Percentiles rank a stretch among this genome's conserved stretches.
phyloP scores from a whole-genome alignment of 2,329 filamentous ascomycete genomes.

The Colletotrichum plurivorum region DNA sequence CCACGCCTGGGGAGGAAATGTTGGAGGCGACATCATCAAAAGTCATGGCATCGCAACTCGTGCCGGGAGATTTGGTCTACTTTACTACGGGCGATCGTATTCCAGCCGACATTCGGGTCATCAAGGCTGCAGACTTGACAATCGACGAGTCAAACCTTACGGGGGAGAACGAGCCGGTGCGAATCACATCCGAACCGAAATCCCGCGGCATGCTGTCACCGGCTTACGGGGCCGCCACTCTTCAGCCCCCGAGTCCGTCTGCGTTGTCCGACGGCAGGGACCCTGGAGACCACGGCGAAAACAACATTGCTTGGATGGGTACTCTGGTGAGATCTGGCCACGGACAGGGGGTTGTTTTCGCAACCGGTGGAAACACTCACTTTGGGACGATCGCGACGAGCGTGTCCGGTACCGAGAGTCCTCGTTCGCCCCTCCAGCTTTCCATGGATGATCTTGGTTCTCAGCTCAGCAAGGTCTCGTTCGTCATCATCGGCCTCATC shows the following conservation, averaged over 20 bases:
- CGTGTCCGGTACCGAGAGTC: conserved; percentile 94
- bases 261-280: conserved; percentile 72
- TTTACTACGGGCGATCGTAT: conserved; percentile 98
- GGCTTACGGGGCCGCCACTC: conserved; percentile 47
- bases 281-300: conserved; percentile 79
- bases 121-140: conserved; percentile 87
- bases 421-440: conserved; percentile 91
- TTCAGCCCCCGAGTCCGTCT: conserved; percentile 54
- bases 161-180: conserved; percentile 94
- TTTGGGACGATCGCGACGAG: conserved; percentile 97
- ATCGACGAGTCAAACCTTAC: conserved; percentile 98
- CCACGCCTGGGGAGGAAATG: conserved; percentile 73
- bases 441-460: conserved; percentile 99
- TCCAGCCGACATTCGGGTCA: conserved; percentile 95
- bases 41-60: conserved; percentile 88
- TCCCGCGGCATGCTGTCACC: conserved; percentile 48
- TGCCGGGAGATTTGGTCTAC: conserved; percentile 91
- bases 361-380: conserved; percentile 92
- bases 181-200: conserved; percentile 77
- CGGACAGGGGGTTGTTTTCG: conserved; percentile 96
- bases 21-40: conserved; percentile 84
- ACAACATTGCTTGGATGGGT: conserved; percentile 98
- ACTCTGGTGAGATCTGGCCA: conserved; percentile 95
- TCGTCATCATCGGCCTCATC: conserved; percentile 93
- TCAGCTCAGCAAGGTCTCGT: conserved; percentile 96